Evolutionary conservation across 108 stramenopile genomes (phyloP), one percentile per base, ranked within the genome.

Genomic region (Cyclostephanos invisitatus): DNA sequence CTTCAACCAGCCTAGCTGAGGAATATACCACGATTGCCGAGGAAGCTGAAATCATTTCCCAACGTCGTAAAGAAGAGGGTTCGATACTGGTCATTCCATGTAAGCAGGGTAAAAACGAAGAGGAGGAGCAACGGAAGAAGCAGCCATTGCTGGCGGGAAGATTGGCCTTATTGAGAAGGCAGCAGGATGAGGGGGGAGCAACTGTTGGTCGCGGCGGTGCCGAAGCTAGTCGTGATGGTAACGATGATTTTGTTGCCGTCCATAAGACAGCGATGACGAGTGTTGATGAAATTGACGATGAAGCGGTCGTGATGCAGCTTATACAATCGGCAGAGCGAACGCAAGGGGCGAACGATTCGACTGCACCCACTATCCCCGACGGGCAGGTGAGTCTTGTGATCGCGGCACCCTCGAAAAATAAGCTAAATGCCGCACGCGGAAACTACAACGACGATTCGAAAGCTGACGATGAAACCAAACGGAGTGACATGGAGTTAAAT

Each of bases 11-110:
- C 2, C 37, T 73, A 24, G 79, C 49, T 3, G 72, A 80, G 42
- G 79, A 80, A 49, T 80, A 80, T 62, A 49, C 63, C 37, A 80
- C 79, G 18, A 74, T 80, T 25, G 79, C 79, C 42, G 72, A 68
- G 25, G 72, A 80, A 11, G 79, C 79, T 17, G 68, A 73, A 36
- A 61, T 68, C 9, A 53, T 80, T 9, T 80, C 79, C 0, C 67
- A 73, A 58, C 58, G 64, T 36, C 79, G 79, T 9, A 58, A 51
- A 24, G 72, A 80, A 40, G 72, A 80, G 54, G 79, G 73, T 6
- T 64, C 66, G 6, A 53, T 80, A 37, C 51, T 81, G 58, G 75
- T 81, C 7, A 81, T 81, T 55, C 80, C 80, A 10, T 81, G 80
- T 56, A 21, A 24, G 18, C 72, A 73, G 27, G 53, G 56, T 32